Percentiles rank a stretch among this genome's conserved stretches.
phyloP scores from a whole-genome alignment of 306 rosid species.

The Glycine tomentella region DNA sequence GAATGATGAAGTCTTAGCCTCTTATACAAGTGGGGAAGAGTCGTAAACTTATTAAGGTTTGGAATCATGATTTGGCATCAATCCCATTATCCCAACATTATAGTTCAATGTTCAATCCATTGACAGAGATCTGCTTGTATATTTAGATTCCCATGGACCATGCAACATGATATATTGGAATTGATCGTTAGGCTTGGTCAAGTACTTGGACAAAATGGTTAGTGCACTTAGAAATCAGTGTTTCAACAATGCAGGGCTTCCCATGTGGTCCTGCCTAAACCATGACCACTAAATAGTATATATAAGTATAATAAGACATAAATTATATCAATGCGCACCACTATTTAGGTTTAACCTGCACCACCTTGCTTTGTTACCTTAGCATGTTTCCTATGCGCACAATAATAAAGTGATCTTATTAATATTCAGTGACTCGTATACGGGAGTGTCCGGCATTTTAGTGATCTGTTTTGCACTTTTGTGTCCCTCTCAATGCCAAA shows the following conservation, averaged over 20 bases:
- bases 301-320: conserved; percentile 47
- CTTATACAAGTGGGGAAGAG: background rate
- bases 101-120: conserved; percentile 1
- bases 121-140: background rate
- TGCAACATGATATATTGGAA: background rate
- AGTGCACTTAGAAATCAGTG: conserved; percentile 35
- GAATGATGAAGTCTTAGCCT: background rate
- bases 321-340: conserved; percentile 52
- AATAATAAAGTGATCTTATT: conserved; percentile 42
- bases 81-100: background rate
- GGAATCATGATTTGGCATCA: background rate
- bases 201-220: conserved; percentile 25
- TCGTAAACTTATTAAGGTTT: background rate
- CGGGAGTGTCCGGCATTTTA: conserved; percentile 37
- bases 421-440: conserved; percentile 23
- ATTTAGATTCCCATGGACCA: conserved; percentile 16
- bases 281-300: conserved; percentile 50
- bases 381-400: conserved; percentile 40
- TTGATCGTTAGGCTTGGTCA: background rate
- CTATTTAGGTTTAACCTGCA: conserved; percentile 37
- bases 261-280: conserved; percentile 65
- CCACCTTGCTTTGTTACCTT: conserved; percentile 26
- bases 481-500: conserved; percentile 42
- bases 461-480: conserved; percentile 20
- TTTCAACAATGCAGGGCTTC: conserved; percentile 46